Base-by-base conservation (phyloP, 2,329 filamentous ascomycete genomes). In the Cordyceps militaris region DNA sequence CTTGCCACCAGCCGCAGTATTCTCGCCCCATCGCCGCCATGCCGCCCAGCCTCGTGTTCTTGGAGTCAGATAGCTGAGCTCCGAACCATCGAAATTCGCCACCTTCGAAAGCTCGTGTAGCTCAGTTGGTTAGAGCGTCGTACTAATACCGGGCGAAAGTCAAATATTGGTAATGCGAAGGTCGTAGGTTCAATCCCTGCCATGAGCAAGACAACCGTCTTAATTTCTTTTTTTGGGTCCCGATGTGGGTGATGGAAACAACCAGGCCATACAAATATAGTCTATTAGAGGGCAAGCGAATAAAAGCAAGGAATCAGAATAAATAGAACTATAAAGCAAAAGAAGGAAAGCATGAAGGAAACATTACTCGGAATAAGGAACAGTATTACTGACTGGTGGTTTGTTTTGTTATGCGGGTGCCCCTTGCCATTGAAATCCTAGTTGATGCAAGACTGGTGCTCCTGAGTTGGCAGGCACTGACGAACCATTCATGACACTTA, bases 171-270 rank as follows among this genome's bases (percentile, higher is more conserved):
- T 53, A 16, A 53, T 53, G 50, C 55, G 55, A 50, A 57, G 55
- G 55, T 50, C 55, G 55, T 48, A 57, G 55, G 55, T 57, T 57
- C 55, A 57, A 57, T 26, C 47, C 55, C 55, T 57, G 55, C 48
- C 46, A 40, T 48, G 55, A 48, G 47, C 44, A 48, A 6, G 13
- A 32, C 14, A 26, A 26, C 36, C 19, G 38, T 43, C 16, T 32
- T 23, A 21, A 32, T 32, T 28, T 28, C 34, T 51, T 51, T 48
- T 51, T 51, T 51, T 38, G 34, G 14, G 14, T 21, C 30, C 11
- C 14, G 10, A 34, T 9, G 2, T n/a, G 30, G n/a, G n/a, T n/a
- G n/a, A n/a, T n/a, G n/a, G n/a, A n/a, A n/a, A n/a, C n/a, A n/a
- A n/a, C n/a, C n/a, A n/a, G n/a, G n/a, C n/a, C n/a, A n/a, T n/a